Conservation (phyloP, 441 rosid species). For the Kokia cookei region DNA sequence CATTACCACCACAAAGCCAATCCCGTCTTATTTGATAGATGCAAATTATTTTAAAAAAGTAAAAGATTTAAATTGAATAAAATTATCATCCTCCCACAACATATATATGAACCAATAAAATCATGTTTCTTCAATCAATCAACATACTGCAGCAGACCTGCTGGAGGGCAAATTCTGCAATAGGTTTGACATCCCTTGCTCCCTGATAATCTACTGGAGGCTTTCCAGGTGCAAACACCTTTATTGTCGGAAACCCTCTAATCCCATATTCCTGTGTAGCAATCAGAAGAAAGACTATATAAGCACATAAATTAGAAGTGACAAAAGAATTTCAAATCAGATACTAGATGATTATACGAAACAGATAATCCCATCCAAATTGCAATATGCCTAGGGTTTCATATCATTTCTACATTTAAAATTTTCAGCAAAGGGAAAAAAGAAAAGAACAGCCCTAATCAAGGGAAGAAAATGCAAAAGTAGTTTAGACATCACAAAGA, state of each 20-base stretch:
- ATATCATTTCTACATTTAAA: neutral
- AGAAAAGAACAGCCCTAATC: neutral
- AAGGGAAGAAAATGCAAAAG: neutral
- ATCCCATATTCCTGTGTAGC: conserved; percentile 82
- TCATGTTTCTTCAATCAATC: neutral
- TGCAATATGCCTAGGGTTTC: neutral
- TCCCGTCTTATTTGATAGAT: neutral
- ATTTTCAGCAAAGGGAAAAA: neutral
- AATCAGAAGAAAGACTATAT: conserved; percentile 12
- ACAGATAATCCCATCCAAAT: neutral
- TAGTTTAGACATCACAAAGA: neutral
- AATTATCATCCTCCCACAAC: neutral
- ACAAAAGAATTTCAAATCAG: neutral
- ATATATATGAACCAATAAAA: neutral
- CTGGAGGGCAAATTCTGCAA: conserved; percentile 74
- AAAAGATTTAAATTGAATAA: neutral
- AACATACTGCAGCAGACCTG: conserved; percentile 49
- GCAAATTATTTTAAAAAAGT: neutral
- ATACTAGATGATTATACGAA: neutral
- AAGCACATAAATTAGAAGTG: neutral
- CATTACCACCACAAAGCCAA: neutral
- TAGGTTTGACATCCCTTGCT: conserved; percentile 90
- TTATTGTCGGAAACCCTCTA: conserved; percentile 87
- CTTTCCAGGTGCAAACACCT: conserved; percentile 91
- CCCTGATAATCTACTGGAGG: conserved; percentile 95